Conservation (phyloP, 306 rosid genomes). For the Oxytropis ochrocephala region DNA sequence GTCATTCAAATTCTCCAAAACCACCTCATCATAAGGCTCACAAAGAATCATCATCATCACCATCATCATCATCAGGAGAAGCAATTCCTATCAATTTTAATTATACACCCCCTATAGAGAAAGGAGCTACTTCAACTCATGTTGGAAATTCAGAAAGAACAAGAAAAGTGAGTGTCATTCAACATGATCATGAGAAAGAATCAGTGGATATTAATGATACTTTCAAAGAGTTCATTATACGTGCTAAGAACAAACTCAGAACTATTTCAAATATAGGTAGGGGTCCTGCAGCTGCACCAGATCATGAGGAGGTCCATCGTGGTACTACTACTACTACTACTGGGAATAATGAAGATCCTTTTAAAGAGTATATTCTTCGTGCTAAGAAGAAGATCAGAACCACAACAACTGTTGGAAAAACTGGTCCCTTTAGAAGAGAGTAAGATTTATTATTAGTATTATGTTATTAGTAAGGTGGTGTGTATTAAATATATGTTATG, state of each 20-base stretch:
- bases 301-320: background rate
- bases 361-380: slow-evolving; percentile 37
- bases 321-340: background rate
- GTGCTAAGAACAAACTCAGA: slow-evolving; percentile 27
- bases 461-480: no score
- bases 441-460: no score
- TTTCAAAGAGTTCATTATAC: slow-evolving; percentile 33
- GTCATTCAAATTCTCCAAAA: slow-evolving; percentile 2
- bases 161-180: background rate
- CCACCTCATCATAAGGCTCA: slow-evolving; percentile 4
- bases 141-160: slow-evolving; percentile 11
- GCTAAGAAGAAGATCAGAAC: slow-evolving; percentile 40
- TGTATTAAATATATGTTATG: no score
- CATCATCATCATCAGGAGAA: background rate
- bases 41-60: background rate
- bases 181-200: background rate
- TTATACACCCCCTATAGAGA: slow-evolving; percentile 3
- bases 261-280: slow-evolving; percentile 24
- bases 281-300: slow-evolving; percentile 1
- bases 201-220: slow-evolving; percentile 27
- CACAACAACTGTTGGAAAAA: slow-evolving; percentile 28
- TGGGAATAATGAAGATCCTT: slow-evolving; percentile 28
- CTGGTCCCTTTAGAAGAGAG: slow-evolving; percentile 23
- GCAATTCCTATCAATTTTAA: slow-evolving; percentile 28
- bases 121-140: background rate